These are phyloP conservation scores for Phytophthora pluvialis DNA, from an alignment of 352 stramenopile genomes.

Conservation along the genomic window DNA sequence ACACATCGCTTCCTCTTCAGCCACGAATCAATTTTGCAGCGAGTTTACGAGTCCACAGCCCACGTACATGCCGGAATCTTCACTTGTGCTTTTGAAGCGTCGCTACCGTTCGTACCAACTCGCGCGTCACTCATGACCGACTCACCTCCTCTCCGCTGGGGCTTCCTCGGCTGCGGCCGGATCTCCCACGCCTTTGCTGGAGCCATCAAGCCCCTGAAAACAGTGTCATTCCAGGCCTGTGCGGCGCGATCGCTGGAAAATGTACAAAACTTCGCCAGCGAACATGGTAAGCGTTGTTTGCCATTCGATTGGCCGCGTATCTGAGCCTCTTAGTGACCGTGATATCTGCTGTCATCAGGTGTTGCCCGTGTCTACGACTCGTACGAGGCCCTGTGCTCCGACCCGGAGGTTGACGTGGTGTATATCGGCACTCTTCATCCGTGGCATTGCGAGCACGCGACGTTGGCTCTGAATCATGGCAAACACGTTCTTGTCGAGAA, in stretches of 20 bases:
- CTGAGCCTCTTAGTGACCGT: neutral
- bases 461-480: slow-evolving; percentile 66
- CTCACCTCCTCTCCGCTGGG: slow-evolving; percentile 41
- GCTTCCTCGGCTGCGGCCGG: slow-evolving; percentile 59
- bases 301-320: neutral
- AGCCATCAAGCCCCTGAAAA: slow-evolving; percentile 43
- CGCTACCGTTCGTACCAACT: neutral
- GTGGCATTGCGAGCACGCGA: slow-evolving; percentile 71
- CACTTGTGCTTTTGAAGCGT: slow-evolving; percentile 2
- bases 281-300: slow-evolving; percentile 26
- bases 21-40: slow-evolving; percentile 10
- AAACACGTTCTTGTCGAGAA: slow-evolving; percentile 94
- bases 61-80: neutral
- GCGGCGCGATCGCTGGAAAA: slow-evolving; percentile 46
- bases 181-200: slow-evolving; percentile 59
- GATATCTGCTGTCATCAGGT: slow-evolving; percentile 17
- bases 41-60: neutral
- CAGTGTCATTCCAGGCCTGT: slow-evolving; percentile 44
- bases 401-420: slow-evolving; percentile 85
- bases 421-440: slow-evolving; percentile 91
- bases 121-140: slow-evolving; percentile 5
- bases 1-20: slow-evolving; percentile 9
- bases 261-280: slow-evolving; percentile 43
- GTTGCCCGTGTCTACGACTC: slow-evolving; percentile 71
- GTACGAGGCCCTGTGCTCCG: slow-evolving; percentile 80